Percentiles rank a stretch among this genome's conserved stretches.
Evolutionary conservation across 805 yeast species (phyloP).

Genomic region (Starmerella stellata): DNA sequence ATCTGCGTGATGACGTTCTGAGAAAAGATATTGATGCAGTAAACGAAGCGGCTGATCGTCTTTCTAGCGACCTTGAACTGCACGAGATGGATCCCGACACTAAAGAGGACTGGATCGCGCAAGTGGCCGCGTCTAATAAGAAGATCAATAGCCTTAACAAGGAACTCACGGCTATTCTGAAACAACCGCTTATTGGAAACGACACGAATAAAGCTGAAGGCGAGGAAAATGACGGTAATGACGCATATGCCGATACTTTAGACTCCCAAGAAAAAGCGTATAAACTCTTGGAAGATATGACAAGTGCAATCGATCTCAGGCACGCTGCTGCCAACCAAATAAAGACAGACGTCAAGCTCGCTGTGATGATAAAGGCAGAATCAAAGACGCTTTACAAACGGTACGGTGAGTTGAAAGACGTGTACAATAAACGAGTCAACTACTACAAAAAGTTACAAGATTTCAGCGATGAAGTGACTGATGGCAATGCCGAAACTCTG

Average conservation of each 20-base stretch:
- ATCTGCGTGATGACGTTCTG: constrained; percentile 35
- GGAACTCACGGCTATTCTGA: neutral
- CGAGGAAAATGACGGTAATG: constrained; percentile 39
- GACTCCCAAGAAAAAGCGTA: constrained; percentile 53
- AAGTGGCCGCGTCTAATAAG: neutral
- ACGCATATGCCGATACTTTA: constrained; percentile 60
- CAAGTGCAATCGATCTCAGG: constrained; percentile 18
- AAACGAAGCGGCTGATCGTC: constrained; percentile 2
- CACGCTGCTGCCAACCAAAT: neutral
- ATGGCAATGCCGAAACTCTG: constrained; percentile 10
- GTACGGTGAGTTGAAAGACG: constrained; percentile 34
- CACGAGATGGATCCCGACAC: neutral
- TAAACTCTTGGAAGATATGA: constrained; percentile 22
- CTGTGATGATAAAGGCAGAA: constrained; percentile 19
- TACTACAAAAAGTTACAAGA: constrained; percentile 74
- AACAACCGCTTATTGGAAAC: neutral
- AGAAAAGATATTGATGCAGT: constrained; percentile 25
- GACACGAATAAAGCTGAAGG: neutral
- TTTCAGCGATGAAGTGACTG: constrained; percentile 63
- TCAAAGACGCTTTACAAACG: constrained; percentile 30
- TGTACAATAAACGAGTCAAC: constrained; percentile 62
- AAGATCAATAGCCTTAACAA: neutral
- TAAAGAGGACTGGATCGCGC: neutral
- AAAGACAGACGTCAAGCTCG: too few species aligned
- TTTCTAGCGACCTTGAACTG: neutral